These are phyloP conservation scores for Gossypium davidsonii DNA, from an alignment of 441 rosid species.

Conservation along the genomic window DNA sequence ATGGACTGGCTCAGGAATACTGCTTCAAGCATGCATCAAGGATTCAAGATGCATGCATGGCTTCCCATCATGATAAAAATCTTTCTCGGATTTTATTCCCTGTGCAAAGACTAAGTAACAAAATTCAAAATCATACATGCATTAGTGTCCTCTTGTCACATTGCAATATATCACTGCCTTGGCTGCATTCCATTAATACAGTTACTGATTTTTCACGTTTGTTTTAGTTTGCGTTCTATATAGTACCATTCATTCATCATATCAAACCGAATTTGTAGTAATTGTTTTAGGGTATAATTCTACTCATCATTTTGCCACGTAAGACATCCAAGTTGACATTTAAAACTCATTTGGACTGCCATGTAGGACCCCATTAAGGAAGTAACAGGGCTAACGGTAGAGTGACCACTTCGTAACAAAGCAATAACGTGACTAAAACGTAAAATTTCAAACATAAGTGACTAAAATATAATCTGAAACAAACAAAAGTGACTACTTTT, in stretches of 20 bases:
- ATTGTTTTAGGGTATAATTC: too few relatives aligned
- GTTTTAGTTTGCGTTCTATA: not conserved
- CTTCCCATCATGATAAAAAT: not conserved
- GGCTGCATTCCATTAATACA: not conserved
- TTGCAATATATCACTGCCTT: not conserved
- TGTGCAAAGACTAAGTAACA: not conserved
- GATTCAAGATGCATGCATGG: not conserved
- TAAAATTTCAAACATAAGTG: too few relatives aligned
- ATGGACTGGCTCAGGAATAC: not conserved
- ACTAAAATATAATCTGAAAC: too few relatives aligned
- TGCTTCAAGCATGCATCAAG: not conserved
- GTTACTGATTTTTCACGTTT: not conserved
- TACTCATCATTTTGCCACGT: not conserved
- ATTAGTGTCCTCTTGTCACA: not conserved
- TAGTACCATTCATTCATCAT: not conserved
- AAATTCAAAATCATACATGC: not conserved
- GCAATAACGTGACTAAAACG: too few relatives aligned
- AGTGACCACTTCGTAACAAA: too few relatives aligned
- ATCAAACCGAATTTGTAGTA: not conserved
- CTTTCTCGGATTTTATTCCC: not conserved
- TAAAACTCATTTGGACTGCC: too few relatives aligned
- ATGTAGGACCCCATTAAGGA: too few relatives aligned
- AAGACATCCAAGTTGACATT: fast-evolving
- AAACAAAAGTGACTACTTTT: too few relatives aligned
- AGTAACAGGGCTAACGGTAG: too few relatives aligned